Base-by-base conservation (phyloP, 2,329 filamentous ascomycete genomes). In the Davidsoniella neocaledoniae region DNA sequence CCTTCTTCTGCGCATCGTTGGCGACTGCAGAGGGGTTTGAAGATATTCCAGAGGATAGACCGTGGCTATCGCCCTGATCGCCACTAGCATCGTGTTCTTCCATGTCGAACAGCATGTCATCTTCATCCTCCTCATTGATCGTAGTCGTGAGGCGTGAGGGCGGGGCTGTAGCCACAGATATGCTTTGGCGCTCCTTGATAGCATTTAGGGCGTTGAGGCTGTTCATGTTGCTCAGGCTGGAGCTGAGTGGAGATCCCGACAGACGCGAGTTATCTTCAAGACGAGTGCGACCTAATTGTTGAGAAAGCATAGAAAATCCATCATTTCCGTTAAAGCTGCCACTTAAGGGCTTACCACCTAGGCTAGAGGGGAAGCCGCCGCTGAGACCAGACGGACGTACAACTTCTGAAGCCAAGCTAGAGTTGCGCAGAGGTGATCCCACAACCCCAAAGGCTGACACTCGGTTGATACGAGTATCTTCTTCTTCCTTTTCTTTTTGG, bases 361-460 rank as follows among this genome's bases (percentile, higher is more conserved):
- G 37, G 7, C 51, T 48, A 36, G 36, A 50, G 10, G 43, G 29
- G 14, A 36, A 17, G 14, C 17, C 50, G n/a, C 37, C 45, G 25
- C 38, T 50, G 14, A 46, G 37, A 7, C 40, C 36, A 9, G 43
- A 45, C 17, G 29, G 43, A 16, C 42, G 50, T 29, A 49, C 41
- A 5, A 33, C 29, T 2, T 72, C 72, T 42, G 72, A 68, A 37
- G 74, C 74, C 7, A 81, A 66, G 42, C 73, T 72, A 7, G 77
- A 80, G 59, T 79, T 80, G 16, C 77, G 73, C 51, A 81, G 65
- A 14, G 77, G 77, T 54, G 76, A 80, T 17, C 77, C 77, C 36
- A 81, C 77, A 55, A 81, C 77, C 6, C 77, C 77, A 58, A 81
- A 81, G 3, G 68, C 73, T n/a, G 76, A 79, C 3, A 66, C 62